Evolutionary conservation across 768 basidiomycete species (phyloP), one percentile per base, ranked within the genome.

Genomic region (Boletus pseudo-olivaceus): DNA sequence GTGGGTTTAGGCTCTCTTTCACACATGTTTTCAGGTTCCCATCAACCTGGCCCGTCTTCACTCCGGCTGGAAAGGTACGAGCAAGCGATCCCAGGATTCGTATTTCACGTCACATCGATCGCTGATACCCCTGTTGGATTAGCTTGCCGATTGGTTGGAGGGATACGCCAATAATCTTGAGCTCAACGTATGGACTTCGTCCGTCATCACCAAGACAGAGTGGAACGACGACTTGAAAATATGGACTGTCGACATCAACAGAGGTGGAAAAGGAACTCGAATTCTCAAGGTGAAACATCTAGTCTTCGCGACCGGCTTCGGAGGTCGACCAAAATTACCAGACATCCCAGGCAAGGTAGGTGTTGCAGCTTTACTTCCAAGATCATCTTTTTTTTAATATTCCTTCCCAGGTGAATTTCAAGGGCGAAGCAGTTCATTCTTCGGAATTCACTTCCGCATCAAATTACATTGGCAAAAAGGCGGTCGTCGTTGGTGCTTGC

Each of bases 91-190:
- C 2, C 6, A 4, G 15, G 5, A 7, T 23, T 6, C 17, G 30
- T 29, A 5, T 45, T 12, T 45, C 35, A 32, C 8, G 9, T 49
- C 14, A 14, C 4, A 37, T 40, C 19, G 30, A 38, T 42, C 23
- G 30, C 7, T 45, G 8, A 56, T n/a, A 11, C 14, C 40, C 6
- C 56, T 32, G 12, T 56, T 33, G 12, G 7, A 27, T 11, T 47
- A 83, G 80, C 74, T 88, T n/a, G 85, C 79, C 2, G 80, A 82
- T 56, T 88, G 83, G 81, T 68, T 87, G 15, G 85, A 88, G 62
- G 72, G 70, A 5, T 88, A 87, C 55, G 84, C 80, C 0, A 73
- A 79, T 5, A 64, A 75, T 4, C 73, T 86, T 33, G 86, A 87
- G 51, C 66, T 88, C 38, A 79, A 84, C 53, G 78, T 84, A 10